phyloP scores from a whole-genome alignment of 176 grass and related monocot species.

The Typha latifolia region DNA sequence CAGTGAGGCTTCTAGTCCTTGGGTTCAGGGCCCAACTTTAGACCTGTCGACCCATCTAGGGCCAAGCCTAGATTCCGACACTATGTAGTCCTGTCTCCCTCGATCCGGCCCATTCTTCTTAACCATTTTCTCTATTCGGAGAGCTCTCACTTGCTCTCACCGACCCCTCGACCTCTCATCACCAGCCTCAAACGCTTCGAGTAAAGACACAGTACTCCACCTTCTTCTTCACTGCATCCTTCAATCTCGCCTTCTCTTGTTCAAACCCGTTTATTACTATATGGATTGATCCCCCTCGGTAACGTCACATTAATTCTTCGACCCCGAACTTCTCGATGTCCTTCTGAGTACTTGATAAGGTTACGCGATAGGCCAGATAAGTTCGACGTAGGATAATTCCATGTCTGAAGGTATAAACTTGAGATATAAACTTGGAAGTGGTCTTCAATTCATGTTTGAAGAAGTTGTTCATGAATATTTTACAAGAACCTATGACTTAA shows the following conservation, averaged over 20 bases:
- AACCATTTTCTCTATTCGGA: too few relatives aligned
- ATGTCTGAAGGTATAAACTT: background rate
- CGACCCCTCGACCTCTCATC: background rate
- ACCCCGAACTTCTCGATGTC: background rate
- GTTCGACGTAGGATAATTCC: constrained; percentile 22
- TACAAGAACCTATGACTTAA: too few relatives aligned
- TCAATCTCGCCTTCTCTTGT: constrained; percentile 18
- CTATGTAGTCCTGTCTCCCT: too few relatives aligned
- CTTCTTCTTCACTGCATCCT: constrained; percentile 9
- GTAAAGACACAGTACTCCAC: background rate
- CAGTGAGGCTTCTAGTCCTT: background rate
- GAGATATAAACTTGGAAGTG: too few relatives aligned
- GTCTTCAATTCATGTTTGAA: too few relatives aligned
- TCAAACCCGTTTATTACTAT: constrained; percentile 7
- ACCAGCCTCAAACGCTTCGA: background rate
- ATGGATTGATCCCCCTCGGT: background rate
- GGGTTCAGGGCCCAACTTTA: background rate
- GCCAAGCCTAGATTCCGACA: too few relatives aligned
- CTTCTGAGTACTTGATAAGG: background rate
- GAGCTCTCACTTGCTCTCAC: constrained; percentile 15
- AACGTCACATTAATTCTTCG: background rate
- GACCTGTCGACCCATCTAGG: too few relatives aligned
- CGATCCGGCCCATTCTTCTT: too few relatives aligned
- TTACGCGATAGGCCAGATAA: constrained; percentile 2
- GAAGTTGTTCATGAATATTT: too few relatives aligned